A percentile compares a stretch with the other conserved stretches of the same genome.
These are phyloP conservation scores for Aspergillus ellipticus DNA, from an alignment of 495 filamentous ascomycete species.

Conservation along the genomic window DNA sequence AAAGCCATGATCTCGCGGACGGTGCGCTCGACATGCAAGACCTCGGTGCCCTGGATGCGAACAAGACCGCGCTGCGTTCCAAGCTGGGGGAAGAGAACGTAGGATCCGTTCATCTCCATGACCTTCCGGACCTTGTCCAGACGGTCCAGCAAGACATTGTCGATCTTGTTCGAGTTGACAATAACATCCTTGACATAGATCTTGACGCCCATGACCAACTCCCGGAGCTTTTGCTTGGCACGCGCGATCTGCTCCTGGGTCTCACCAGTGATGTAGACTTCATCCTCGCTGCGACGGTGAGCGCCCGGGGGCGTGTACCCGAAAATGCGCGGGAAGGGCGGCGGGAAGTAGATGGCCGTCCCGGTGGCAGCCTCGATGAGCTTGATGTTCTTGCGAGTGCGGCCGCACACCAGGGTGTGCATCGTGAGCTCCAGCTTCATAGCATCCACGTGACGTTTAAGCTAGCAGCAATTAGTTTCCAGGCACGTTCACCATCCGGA, in stretches of 20 bases:
- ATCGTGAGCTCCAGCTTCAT: slow-evolving; percentile 81
- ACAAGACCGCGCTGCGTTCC: slow-evolving; percentile 75
- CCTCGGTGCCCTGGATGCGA: slow-evolving; percentile 87
- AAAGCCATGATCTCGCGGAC: slow-evolving; percentile 92
- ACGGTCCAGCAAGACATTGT: slow-evolving; percentile 84
- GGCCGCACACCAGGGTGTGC: slow-evolving; percentile 86
- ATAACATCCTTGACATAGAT: slow-evolving; percentile 88
- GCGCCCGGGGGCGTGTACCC: slow-evolving; percentile 81
- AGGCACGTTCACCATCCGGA: not conserved
- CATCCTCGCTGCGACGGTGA: slow-evolving; percentile 73
- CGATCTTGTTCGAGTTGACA: slow-evolving; percentile 83
- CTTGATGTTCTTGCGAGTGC: slow-evolving; percentile 93
- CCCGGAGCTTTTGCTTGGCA: slow-evolving; percentile 85
- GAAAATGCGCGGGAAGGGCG: slow-evolving; percentile 84
- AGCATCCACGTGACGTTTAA: slow-evolving; percentile 78
- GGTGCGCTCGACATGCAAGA: slow-evolving; percentile 88
- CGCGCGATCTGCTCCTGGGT: slow-evolving; percentile 71
- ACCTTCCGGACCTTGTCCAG: slow-evolving; percentile 97
- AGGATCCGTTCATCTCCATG: slow-evolving; percentile 92
- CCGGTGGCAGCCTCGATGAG: slow-evolving; percentile 89
- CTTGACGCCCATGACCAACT: slow-evolving; percentile 72
- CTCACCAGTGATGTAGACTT: slow-evolving; percentile 92
- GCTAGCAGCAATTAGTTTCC: slow-evolving; percentile 51
- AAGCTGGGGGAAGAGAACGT: slow-evolving; percentile 82
- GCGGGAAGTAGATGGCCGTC: slow-evolving; percentile 96